Base-by-base conservation (phyloP, 164 flowering plant species). In the Stephania yunnanensis region DNA sequence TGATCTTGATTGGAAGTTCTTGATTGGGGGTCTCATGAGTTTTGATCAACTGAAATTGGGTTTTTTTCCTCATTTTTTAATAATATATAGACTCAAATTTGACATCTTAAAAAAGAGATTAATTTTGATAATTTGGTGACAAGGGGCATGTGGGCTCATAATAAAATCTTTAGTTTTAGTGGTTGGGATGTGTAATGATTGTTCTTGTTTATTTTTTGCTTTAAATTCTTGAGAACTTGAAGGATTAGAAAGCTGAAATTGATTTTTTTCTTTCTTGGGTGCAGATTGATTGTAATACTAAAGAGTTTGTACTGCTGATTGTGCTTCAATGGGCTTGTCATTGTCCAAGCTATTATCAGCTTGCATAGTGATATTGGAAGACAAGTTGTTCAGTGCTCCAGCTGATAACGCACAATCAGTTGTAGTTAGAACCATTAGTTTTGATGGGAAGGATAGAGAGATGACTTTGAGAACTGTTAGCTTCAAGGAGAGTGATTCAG, bases 291-390 rank as follows among this genome's bases (percentile, higher is more conserved):
- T n/a, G 48, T 69, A n/a, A 44, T 44, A 8, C 46, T 52, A 19
- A 58, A 31, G 69, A 71, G 45, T 11, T 11, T 61, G 42, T 36
- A 71, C 42, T 55, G 45, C 68, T 50, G 29, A 9, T 71, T 48
- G 75, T 70, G 10, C 63, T 74, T 78, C 30, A 42, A 85, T 84
- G 89, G 87, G 89, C 36, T 75, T 82, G 64, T 86, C 83, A 30
- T 67, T 86, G 71, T 87, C 89, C 45, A 25, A 77, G 65, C 82
- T 82, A 17, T 25, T 75, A 15, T 79, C 88, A 13, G 74, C 85
- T 30, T 80, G 85, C 83, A 78, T 73, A 70, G 77, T 80, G 67
- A 67, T 78, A 29, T 71, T 81, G 70, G 68, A 52, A 6, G 71
- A 46, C 52, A 71, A 72, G 31, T 13, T 80, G 5, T 75, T 80